Base-by-base conservation (phyloP, 495 filamentous ascomycete genomes). In the Podospora conica region DNA sequence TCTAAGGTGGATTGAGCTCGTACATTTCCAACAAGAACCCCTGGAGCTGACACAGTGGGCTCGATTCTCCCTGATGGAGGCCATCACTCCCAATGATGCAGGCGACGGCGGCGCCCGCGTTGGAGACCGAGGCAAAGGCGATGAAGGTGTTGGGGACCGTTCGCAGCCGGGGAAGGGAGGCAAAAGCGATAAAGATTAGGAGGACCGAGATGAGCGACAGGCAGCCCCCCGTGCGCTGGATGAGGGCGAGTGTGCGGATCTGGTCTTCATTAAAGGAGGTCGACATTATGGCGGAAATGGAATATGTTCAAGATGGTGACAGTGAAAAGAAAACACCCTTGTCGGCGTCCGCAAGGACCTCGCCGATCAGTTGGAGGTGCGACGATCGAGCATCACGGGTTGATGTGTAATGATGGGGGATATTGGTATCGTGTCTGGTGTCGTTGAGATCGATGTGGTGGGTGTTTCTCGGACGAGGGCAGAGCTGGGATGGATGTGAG, bases 121-220 rank as follows among this genome's bases (percentile, higher is more conserved):
- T 95, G 28, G 89, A 90, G 72, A 88, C 87, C 4, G 87, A 88
- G 2, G 91, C 90, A 73, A 87, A 91, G 70, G 93, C 90, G 12
- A 93, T 83, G 7, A 95, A 82, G 0, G 88, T 84, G 68, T 92
- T 94, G 66, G 91, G 90, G 3, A 90, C 87, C 64, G 89, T 91
- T 31, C 88, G 82, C 58, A 90, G 82, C 29, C 77, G 74, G 21
- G 73, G 76, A 28, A 81, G 83, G 0, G 79, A 61, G 3, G 84
- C 73, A 70, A 89, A 93, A 40, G 89, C 89, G 21, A 83, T 67
- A 55, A 93, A 82, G 18, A 95, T 88, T 63, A 90, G 82, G 25
- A 86, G 71, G 7, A 89, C 86, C 9, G 84, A 85, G 3, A 86
- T 25, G 2, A 93, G 71, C 0, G 90, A 93, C 58, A 95, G 72